A percentile compares a stretch with the other conserved stretches of the same genome.
Evolutionary conservation across 371 early-diverging fungal species (phyloP).

Genomic region (Lichtheimia corymbifera): DNA sequence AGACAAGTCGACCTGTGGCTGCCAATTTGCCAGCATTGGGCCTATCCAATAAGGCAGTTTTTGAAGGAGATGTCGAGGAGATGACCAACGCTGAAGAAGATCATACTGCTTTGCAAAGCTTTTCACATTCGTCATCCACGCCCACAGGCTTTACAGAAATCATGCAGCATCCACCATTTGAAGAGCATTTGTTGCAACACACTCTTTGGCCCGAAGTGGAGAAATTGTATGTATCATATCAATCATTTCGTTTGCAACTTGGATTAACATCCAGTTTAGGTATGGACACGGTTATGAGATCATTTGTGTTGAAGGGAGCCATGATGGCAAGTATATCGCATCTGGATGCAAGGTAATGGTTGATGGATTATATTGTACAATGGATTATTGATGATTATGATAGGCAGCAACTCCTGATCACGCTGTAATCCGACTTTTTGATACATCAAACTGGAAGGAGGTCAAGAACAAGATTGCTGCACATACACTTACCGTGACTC

Average conservation of each 20-base stretch:
- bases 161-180: constrained; percentile 78
- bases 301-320: constrained; percentile 71
- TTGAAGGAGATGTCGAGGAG: constrained; percentile 55
- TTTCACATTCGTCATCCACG: constrained; percentile 53
- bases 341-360: constrained; percentile 74
- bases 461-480: constrained; percentile 57
- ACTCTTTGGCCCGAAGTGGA: constrained; percentile 98
- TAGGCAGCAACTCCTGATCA: constrained; percentile 76
- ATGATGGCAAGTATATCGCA: constrained; percentile 75
- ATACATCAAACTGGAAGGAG: constrained; percentile 75
- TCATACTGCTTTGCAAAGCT: constrained; percentile 50
- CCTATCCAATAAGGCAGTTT: constrained; percentile 93
- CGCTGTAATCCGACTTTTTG: constrained; percentile 77
- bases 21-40: constrained; percentile 92
- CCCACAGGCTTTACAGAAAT: constrained; percentile 54
- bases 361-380: not conserved
- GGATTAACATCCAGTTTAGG: constrained; percentile 18
- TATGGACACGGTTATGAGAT: constrained; percentile 95
- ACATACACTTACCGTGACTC: constrained; percentile 89
- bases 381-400: not conserved
- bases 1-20: constrained; percentile 68
- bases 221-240: constrained; percentile 64
- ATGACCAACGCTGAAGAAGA: constrained; percentile 49
- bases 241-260: too few species aligned
- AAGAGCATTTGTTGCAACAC: constrained; percentile 84